Base-by-base conservation (phyloP, 2,329 filamentous ascomycete genomes). In the Balansia obtecta region DNA sequence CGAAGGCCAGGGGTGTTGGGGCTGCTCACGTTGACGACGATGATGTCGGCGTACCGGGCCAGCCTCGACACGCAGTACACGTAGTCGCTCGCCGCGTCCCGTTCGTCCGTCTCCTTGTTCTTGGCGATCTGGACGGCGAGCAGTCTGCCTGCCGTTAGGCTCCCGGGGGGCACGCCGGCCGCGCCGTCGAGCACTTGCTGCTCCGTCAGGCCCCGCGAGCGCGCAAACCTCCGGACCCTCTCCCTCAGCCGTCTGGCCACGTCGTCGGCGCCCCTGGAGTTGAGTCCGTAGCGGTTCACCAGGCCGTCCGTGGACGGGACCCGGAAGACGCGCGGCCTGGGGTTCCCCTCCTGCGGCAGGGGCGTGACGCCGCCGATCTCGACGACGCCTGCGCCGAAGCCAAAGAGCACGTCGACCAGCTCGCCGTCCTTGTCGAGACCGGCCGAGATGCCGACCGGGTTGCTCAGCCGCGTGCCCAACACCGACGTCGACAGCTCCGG, bases 21-120 rank as follows among this genome's bases (percentile, higher is more conserved):
- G 59, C 87, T 94, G 61, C 89, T 95, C 46, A 98, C 93, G 61
- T 98, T 98, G 62, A 98, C 93, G 8, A 97, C 91, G n/a, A 98
- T 71, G 37, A 98, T 85, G 61, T 98, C 93, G 11, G 93, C 89
- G 63, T 95, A 98, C 47, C 77, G 84, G 4, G 85, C 93, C 38
- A 98, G 72, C 44, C 83, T 77, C 50, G 85, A 75, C 3, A 96
- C 90, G 60, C 91, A 95, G 66, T 86, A 87, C n/a, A 93, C 86
- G 63, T 97, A 96, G 63, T 84, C 80, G 59, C 85, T 79, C 22
- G 78, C 76, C 47, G 97, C 84, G 62, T 97, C 88, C 45, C 76
- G 75, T 63, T 94, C 90, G 18, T 88, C 82, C 0, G 93, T 98
- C 45, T 80, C 75, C 73, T 96, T 97, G 71, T 97, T 97, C 80